A percentile compares a stretch with the other conserved stretches of the same genome.
Evolutionary conservation across 306 rosid species (phyloP).

Genomic region (Medicago lupulina): DNA sequence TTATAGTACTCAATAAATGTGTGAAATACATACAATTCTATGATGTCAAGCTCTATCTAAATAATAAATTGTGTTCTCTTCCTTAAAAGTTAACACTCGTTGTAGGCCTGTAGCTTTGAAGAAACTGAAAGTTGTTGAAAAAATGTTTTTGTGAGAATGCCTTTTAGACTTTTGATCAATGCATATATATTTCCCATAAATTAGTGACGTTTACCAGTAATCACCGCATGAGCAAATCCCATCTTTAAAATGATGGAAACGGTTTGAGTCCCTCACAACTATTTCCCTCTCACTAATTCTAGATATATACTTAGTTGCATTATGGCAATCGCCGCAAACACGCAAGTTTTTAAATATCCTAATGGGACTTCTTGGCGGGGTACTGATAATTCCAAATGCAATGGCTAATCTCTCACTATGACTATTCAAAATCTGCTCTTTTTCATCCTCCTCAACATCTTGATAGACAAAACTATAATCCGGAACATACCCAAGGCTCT

Average conservation of each 20-base stretch:
- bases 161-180: background rate
- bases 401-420: conserved; percentile 62
- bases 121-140: background rate
- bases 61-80: background rate
- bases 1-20: too few relatives aligned
- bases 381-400: conserved; percentile 57
- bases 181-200: conserved; percentile 12
- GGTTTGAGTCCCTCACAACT: conserved; percentile 29
- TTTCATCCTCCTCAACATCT: conserved; percentile 60
- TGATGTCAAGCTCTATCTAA: too few relatives aligned
- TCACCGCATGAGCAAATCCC: conserved; percentile 31
- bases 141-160: background rate
- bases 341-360: conserved; percentile 34
- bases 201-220: conserved; percentile 24
- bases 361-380: conserved; percentile 47
- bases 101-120: background rate
- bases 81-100: background rate
- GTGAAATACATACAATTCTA: too few relatives aligned
- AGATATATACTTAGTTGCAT: conserved; percentile 29
- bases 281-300: conserved; percentile 34
- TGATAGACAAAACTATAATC: conserved; percentile 57
- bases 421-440: conserved; percentile 55
- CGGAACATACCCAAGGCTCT: conserved; percentile 59
- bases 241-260: conserved; percentile 34
- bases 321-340: conserved; percentile 31